Evolutionary conservation across 1,284 basidiomycete genomes (phyloP), one percentile per base, ranked within the genome.

Genomic region (Anthracocystis walkeri): DNA sequence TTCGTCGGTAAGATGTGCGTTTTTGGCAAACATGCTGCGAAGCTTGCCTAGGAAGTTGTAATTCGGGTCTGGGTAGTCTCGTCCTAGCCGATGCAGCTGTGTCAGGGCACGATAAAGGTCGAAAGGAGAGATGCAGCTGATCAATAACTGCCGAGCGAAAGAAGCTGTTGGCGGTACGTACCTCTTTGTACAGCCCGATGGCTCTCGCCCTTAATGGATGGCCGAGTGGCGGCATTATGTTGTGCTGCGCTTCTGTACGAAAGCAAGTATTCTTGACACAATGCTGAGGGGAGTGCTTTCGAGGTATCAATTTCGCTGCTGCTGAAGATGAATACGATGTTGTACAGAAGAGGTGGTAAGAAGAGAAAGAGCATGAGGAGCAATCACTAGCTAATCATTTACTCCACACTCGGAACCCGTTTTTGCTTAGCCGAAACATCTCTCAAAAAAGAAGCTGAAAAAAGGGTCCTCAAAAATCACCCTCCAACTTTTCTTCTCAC

Each of bases 11-110:
- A 83, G 52, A 38, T 80, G 65, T 0, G 82, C 83, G 49, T 82
- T 80, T 25, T 61, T 71, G 11, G 70, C 67, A 58, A 77, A 83
- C 65, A 78, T 78, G 51, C 69, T 57, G 8, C 77, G 76, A 8
- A 84, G 75, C 67, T 84, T 84, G 35, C 76, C 80, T 7, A 84
- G 44, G 50, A 84, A 84, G 62, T 80, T 68, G 65, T 81, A 84
- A n/a, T 76, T 79, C 2, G 83, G 82, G 53, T 84, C 82, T 21
- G 83, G 83, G 33, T 84, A 84, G 3, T 83, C 82, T 35, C 83
- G 51, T n/a, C 83, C 83, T 11, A 84, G 62, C 11, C 83, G 77
- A 55, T 84, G 83, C 10, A 84, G 81, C 77, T 78, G 62, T 12
- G 6, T 1, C n/a, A n/a, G n/a, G n/a, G n/a, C n/a, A n/a, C n/a